Evolutionary conservation across 2,329 filamentous ascomycete genomes (phyloP).

Genomic region (Neocatenulostroma microsporum): DNA sequence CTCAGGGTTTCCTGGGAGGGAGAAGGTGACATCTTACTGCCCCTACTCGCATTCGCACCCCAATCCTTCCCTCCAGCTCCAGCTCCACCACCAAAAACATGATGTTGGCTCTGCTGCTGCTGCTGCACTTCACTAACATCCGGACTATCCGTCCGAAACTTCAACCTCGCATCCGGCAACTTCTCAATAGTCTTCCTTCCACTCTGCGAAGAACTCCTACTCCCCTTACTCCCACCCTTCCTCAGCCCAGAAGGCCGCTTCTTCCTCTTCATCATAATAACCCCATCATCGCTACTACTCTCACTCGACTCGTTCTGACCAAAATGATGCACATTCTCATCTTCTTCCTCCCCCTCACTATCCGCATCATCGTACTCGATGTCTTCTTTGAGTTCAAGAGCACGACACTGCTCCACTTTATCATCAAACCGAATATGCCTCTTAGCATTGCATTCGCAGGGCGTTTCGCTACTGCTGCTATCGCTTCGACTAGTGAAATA

Average conservation of each 20-base stretch:
- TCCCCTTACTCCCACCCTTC: slow-evolving; percentile 33
- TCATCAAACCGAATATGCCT: slow-evolving; percentile 96
- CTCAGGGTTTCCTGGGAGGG: slow-evolving; percentile 76
- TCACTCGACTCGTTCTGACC: slow-evolving; percentile 39
- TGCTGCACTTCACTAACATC: slow-evolving; percentile 41
- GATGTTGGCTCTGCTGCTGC: too few species aligned
- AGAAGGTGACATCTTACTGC: slow-evolving; percentile 55
- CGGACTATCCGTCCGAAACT: slow-evolving; percentile 70
- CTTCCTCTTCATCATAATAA: slow-evolving; percentile 71
- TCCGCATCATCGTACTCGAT: slow-evolving; percentile 56
- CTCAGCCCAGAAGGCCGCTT: slow-evolving; percentile 43
- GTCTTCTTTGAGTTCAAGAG: slow-evolving; percentile 75
- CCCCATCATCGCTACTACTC: slow-evolving; percentile 59
- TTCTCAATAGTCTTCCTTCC: slow-evolving; percentile 76
- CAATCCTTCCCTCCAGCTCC: too few species aligned
- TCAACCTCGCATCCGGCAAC: slow-evolving; percentile 78
- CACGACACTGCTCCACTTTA: slow-evolving; percentile 91
- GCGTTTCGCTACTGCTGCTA: slow-evolving; percentile 65
- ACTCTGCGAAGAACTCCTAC: slow-evolving; percentile 46
- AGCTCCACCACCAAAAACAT: slow-evolving; percentile 41
- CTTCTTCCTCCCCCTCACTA: slow-evolving; percentile 29
- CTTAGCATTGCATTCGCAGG: slow-evolving; percentile 51
- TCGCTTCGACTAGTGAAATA: slow-evolving; percentile 50
- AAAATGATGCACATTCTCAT: slow-evolving; percentile 32
- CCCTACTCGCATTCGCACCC: slow-evolving; percentile 12